A percentile compares a stretch with the other conserved stretches of the same genome.
phyloP scores from a whole-genome alignment of 2,329 filamentous ascomycete genomes.

The Paramyrothecium sp. region DNA sequence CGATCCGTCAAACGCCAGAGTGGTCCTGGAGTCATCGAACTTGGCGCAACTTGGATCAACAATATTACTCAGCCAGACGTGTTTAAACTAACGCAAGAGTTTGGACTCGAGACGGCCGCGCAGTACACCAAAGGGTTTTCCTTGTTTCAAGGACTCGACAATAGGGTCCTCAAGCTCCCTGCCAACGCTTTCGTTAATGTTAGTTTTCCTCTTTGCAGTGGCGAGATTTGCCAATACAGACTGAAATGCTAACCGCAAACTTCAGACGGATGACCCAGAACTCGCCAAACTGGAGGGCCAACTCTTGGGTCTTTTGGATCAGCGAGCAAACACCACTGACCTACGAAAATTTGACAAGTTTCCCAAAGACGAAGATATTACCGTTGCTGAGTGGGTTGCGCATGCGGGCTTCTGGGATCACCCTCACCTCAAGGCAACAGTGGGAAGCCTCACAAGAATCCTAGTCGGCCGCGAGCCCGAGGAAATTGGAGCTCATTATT shows the following conservation, averaged over 20 bases:
- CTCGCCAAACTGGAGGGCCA: not conserved
- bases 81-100: conserved; percentile 4
- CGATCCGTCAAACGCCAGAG: not conserved
- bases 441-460: not conserved
- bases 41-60: conserved; percentile 15
- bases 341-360: not conserved
- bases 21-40: conserved; percentile 6
- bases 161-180: not conserved
- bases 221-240: not conserved
- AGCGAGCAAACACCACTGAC: not conserved
- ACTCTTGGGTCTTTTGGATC: not conserved
- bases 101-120: conserved; percentile 8
- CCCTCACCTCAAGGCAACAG: not conserved
- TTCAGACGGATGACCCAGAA: not conserved
- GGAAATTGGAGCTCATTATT: conserved; percentile 11
- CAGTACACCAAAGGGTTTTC: conserved; percentile 8
- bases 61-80: conserved; percentile 8
- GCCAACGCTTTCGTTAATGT: not conserved
- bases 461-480: conserved; percentile 9
- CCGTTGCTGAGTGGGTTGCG: not conserved
- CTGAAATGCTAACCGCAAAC: not conserved
- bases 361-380: not conserved
- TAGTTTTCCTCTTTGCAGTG: not conserved
- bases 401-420: not conserved
- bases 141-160: conserved; percentile 5